Base-by-base conservation (phyloP, 2,329 filamentous ascomycete species). In the Ambrosiella xylebori region DNA sequence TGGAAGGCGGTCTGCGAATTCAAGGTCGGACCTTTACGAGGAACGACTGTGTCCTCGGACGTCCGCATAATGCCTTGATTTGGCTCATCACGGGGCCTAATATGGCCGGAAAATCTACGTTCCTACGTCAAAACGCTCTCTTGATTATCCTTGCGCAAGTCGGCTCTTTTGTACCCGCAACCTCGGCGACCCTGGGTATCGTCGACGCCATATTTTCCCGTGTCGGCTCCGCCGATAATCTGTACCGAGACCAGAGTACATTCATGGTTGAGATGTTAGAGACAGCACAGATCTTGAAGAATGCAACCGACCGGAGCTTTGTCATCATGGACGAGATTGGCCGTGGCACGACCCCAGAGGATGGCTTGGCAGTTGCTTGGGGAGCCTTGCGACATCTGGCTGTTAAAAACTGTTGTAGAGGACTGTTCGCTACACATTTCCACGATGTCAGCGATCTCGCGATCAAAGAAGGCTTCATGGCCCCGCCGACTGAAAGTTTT, bases 261-360 rank as follows among this genome's bases (percentile, higher is more conserved):
- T 98, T 98, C 70, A 97, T 98, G 93, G 88, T 97, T 1, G 93
- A 98, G 72, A 98, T 98, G 93, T 78, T 96, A 1, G 93, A 98
- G 71, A 95, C 93, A 17, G 90, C 91, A 1, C 78, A 85, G 35
- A 98, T 98, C 57, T 76, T 98, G 56, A 86, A 85, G 61, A 78
- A 86, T 63, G 91, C 93, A 0, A 97, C 91, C 0, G 72, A 82
- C 1, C 78, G 84, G 27, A 93, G 86, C 0, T 94, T 98, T 65
- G 91, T 93, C 61, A 91, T 98, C 68, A 97, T 98, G 91, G 93
- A 98, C 68, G 93, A 98, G 73, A 87, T 98, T 41, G 93, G 93
- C 0, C 79, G 93, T 53, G 93, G 93, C 7, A 98, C 94, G 0
- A 95, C 93, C 17, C 89, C 91, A 0, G 85, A 91, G 65, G 93